Conservation (phyloP, 140 eudicot species). For the Anethum foeniculum region DNA sequence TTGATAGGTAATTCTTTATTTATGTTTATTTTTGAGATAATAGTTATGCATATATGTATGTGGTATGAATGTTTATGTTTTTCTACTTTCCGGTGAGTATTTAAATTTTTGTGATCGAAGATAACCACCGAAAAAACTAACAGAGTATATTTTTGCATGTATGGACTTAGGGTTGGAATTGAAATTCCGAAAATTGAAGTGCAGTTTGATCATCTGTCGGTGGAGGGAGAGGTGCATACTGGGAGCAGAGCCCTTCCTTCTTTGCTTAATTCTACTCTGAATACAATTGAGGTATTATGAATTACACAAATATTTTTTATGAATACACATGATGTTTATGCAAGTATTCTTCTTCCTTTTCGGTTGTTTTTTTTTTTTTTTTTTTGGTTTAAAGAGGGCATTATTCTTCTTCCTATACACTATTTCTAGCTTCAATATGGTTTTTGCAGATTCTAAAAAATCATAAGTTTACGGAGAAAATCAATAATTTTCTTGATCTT, state of each 20-base stretch:
- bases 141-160: not conserved
- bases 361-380: not conserved
- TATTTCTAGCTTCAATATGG: not conserved
- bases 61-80: not conserved
- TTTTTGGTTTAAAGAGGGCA: not conserved
- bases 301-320: not conserved
- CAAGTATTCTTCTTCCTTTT: not conserved
- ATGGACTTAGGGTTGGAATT: conserved; percentile 29
- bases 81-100: not conserved
- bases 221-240: conserved; percentile 41
- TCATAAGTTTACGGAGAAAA: no score
- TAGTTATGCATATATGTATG: not conserved
- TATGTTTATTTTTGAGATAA: not conserved
- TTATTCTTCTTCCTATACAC: not conserved
- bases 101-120: not conserved
- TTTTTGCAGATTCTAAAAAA: no score
- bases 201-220: conserved; percentile 34
- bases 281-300: conserved; percentile 30
- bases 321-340: not conserved
- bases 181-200: conserved; percentile 46
- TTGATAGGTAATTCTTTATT: conserved; percentile 20
- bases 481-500: not conserved
- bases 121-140: not conserved
- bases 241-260: conserved; percentile 57
- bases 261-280: conserved; percentile 30